Evolutionary conservation across 2,329 filamentous ascomycete genomes (phyloP).

Genomic region (Fusarium anguioides): DNA sequence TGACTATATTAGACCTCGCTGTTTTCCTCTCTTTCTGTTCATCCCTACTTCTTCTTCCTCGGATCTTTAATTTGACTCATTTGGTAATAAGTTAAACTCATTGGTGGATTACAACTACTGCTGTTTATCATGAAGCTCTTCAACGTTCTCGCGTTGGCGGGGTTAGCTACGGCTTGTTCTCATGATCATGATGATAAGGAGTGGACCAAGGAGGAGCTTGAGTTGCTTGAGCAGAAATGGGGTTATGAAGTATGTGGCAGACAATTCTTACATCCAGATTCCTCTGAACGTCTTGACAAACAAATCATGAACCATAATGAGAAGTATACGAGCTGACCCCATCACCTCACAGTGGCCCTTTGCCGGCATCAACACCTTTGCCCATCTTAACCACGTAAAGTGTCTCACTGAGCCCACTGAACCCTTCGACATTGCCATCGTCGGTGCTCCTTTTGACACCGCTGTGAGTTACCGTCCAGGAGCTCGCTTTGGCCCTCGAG

Average conservation of each 20-base stretch:
- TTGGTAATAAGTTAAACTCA: background rate
- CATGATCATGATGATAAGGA: slow-evolving; percentile 53
- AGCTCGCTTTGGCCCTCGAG: slow-evolving; percentile 86
- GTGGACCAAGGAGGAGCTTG: slow-evolving; percentile 62
- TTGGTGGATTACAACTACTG: background rate
- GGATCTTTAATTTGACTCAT: background rate
- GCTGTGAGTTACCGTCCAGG: slow-evolving; percentile 71
- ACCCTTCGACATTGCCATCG: slow-evolving; percentile 76
- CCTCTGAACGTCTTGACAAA: background rate
- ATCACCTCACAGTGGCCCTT: slow-evolving; percentile 59
- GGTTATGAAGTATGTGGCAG: slow-evolving; percentile 61
- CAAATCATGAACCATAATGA: background rate
- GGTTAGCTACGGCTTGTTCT: slow-evolving; percentile 44
- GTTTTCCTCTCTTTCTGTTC: background rate
- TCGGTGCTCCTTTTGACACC: slow-evolving; percentile 80
- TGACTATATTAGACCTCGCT: slow-evolving; percentile 34
- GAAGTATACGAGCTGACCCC: slow-evolving; percentile 5
- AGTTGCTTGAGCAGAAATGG: slow-evolving; percentile 68
- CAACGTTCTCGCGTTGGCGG: slow-evolving; percentile 44
- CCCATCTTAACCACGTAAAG: slow-evolving; percentile 75
- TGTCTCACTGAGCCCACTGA: slow-evolving; percentile 74
- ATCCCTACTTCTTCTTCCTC: background rate
- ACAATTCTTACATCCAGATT: background rate
- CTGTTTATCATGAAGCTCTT: slow-evolving; percentile 45
- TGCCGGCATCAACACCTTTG: slow-evolving; percentile 79